Evolutionary conservation across 2,329 filamentous ascomycete genomes (phyloP), one percentile per base, ranked within the genome.

Genomic region (Trichoderma atroviride): DNA sequence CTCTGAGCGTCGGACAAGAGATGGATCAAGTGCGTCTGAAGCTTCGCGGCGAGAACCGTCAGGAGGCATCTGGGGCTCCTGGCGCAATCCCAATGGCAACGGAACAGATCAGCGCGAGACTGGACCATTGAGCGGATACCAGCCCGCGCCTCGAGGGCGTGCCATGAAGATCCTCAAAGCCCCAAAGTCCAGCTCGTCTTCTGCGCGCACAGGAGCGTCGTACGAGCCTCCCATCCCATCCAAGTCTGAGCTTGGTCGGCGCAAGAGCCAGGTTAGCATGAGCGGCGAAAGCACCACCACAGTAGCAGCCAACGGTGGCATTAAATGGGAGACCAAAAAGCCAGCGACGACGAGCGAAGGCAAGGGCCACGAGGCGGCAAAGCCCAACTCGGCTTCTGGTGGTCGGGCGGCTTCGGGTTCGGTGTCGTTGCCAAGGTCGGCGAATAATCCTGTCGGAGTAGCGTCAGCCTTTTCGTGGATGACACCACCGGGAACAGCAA

Each of bases 381-480:
- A 69, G 59, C n/a, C 69, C 9, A 52, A 29, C 11, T 55, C 69
- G 4, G 16, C 33, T 16, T 66, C 68, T 10, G 40, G 69, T 5
- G 73, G 74, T 50, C 80, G 81, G 67, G 82, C 79, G 65, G 75
- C 59, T 16, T 70, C 69, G 9, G 22, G 37, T 14, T 69, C 78
- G 47, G 78, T 82, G 53, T 75, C 80, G 22, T 76, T 83, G n/a
- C 82, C 87, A 19, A 86, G 89, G 69, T 85, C 88, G 7, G 84
- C 88, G 37, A 98, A 98, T 24, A 66, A 66, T 76, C 95, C 96
- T 0, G 88, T 97, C 22, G 95, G 95, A 10, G 92, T 92, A n/a
- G 95, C 92, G 16, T 96, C 93, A 70, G 95, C 95, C 3, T 98
- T 98, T 82, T 91, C 92, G 14, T 98, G 94, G 94, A 90, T 97